A percentile compares a stretch with the other conserved stretches of the same genome.
phyloP scores from a whole-genome alignment of 106 monocot genomes.

The Vanilla planifolia region DNA sequence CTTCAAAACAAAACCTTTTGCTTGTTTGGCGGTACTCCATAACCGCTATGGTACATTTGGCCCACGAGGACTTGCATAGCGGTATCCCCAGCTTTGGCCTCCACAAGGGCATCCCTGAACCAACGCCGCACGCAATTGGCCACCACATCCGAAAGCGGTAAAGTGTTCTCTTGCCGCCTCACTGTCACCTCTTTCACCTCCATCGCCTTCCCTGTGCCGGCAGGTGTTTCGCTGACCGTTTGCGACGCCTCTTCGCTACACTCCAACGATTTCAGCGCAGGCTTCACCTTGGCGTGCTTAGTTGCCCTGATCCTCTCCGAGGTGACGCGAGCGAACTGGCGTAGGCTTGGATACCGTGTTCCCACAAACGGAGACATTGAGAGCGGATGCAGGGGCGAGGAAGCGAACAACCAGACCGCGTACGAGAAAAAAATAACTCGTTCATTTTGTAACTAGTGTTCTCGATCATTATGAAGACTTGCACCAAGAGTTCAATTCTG shows the following conservation, averaged over 20 bases:
- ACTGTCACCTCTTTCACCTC: conserved; percentile 6
- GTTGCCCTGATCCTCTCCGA: neutral
- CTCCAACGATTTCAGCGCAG: conserved; percentile 2
- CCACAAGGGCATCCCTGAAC: conserved; percentile 89
- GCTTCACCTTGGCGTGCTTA: neutral
- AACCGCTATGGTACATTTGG: conserved; percentile 89
- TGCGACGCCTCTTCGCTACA: neutral
- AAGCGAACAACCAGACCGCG: too few relatives aligned
- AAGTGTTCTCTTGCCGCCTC: conserved; percentile 1
- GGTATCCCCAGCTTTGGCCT: conserved; percentile 69
- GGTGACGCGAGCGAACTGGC: conserved; percentile 1
- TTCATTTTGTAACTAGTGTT: too few relatives aligned
- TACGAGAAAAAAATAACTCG: too few relatives aligned
- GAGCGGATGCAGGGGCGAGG: neutral
- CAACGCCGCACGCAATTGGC: conserved; percentile 69
- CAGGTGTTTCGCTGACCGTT: neutral
- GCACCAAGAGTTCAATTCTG: too few relatives aligned
- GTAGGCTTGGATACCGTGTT: conserved; percentile 2
- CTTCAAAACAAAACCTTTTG: conserved; percentile 42
- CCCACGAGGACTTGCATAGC: conserved; percentile 88
- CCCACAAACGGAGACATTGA: conserved; percentile 4
- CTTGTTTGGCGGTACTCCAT: conserved; percentile 57
- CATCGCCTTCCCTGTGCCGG: neutral
- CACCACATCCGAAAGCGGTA: conserved; percentile 78
- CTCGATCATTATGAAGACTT: too few relatives aligned